A percentile compares a stretch with the other conserved stretches of the same genome.
These are phyloP conservation scores for Zygosaccharomyces rouxii DNA, from an alignment of 805 yeast genomes.

Conservation along the genomic window DNA sequence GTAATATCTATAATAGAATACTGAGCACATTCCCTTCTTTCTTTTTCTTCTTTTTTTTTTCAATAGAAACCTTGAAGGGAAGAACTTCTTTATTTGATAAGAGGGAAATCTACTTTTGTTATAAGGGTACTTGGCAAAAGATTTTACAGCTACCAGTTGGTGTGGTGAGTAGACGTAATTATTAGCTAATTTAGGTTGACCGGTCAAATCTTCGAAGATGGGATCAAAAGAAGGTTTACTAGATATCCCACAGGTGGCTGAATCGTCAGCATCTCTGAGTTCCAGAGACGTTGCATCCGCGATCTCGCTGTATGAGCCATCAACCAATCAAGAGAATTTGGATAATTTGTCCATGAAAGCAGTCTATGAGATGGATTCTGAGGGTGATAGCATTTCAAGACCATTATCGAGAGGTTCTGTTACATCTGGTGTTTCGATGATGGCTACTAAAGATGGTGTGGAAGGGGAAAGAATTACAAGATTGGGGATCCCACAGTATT, in stretches of 20 bases:
- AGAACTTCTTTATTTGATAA: no score
- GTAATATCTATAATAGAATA: no score
- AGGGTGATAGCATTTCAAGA: constrained; percentile 40
- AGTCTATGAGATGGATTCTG: constrained; percentile 24
- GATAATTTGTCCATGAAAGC: constrained; percentile 23
- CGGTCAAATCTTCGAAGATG: neutral
- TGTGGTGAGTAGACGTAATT: neutral
- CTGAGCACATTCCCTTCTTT: no score
- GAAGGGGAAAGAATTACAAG: constrained; percentile 58
- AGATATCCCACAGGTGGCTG: constrained; percentile 15
- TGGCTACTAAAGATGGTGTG: constrained; percentile 70
- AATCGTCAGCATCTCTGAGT: constrained; percentile 21
- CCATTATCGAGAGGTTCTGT: constrained; percentile 58
- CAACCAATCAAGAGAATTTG: constrained; percentile 11
- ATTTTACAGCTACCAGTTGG: neutral
- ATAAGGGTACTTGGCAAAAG: no score
- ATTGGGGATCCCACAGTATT: constrained; percentile 39
- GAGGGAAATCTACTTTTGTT: no score
- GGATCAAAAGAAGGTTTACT: constrained; percentile 2
- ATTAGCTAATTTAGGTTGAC: neutral
- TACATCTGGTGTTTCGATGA: constrained; percentile 65
- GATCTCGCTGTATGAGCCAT: constrained; percentile 19
- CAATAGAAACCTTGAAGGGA: no score
- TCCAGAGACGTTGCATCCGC: constrained; percentile 25
- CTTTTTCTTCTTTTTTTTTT: no score